Conservation (phyloP, 2,329 filamentous ascomycete species). For the Fusarium sp. region DNA sequence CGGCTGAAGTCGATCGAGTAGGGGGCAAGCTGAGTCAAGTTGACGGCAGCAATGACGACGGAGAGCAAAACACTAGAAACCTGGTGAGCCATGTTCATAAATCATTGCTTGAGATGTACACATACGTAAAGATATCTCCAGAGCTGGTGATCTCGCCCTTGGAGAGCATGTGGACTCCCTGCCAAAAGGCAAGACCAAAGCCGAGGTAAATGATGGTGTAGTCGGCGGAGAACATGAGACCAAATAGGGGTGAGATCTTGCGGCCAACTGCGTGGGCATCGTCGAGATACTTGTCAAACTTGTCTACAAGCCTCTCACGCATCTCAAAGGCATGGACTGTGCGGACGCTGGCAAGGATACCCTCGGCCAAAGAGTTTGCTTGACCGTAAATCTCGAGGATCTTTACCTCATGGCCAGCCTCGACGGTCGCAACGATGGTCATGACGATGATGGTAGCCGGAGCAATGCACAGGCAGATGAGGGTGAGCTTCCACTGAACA, state of each 20-base stretch:
- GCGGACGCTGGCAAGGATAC: slow-evolving; percentile 56
- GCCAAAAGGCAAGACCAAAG: slow-evolving; percentile 63
- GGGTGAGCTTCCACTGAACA: slow-evolving; percentile 62
- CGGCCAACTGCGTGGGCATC: slow-evolving; percentile 56
- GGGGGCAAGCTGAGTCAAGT: slow-evolving; percentile 56
- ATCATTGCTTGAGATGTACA: not conserved
- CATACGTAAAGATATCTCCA: slow-evolving; percentile 59
- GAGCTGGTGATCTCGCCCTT: slow-evolving; percentile 55
- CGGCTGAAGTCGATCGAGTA: slow-evolving; percentile 58
- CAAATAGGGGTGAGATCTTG: slow-evolving; percentile 58
- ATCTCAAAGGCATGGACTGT: slow-evolving; percentile 63
- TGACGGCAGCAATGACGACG: slow-evolving; percentile 57
- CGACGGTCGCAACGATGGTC: slow-evolving; percentile 51
- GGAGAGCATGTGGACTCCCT: slow-evolving; percentile 58
- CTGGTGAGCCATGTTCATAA: not conserved
- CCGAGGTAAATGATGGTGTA: slow-evolving; percentile 61
- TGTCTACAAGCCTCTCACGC: slow-evolving; percentile 55
- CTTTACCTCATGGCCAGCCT: slow-evolving; percentile 51
- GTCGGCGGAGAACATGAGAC: slow-evolving; percentile 57
- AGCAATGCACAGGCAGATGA: slow-evolving; percentile 57
- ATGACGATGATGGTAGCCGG: slow-evolving; percentile 53
- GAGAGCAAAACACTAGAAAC: slow-evolving; percentile 56
- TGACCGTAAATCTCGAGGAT: slow-evolving; percentile 55
- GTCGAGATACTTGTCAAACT: slow-evolving; percentile 57
- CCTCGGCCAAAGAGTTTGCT: slow-evolving; percentile 56